Base-by-base conservation (phyloP, 2,329 filamentous ascomycete species). In the Sordariomycetes sp. region DNA sequence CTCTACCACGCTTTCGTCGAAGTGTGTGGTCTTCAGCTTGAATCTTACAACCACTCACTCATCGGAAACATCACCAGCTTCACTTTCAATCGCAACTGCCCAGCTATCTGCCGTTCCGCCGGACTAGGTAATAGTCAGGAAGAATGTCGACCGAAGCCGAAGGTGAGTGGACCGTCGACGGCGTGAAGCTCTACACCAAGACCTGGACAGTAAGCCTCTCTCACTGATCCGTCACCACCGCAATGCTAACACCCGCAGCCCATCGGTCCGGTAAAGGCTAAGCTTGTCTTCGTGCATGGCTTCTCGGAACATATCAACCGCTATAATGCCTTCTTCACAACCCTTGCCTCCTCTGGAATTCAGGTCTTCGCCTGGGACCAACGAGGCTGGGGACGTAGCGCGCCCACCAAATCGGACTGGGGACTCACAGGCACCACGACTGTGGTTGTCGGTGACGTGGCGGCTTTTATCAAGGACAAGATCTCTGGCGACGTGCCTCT, bases 281-380 rank as follows among this genome's bases (percentile, higher is more conserved):
- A 83, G 45, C 57, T 94, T 32, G 68, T 92, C 47, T 83, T 93
- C 58, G 64, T 95, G 42, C 88, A 95, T 61, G 88, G 88, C 48
- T 95, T 88, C 68, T 86, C 78, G 55, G 88, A 94, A 58, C 86
- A 93, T 57, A 65, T 83, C 55, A 78, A 83, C 57, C 74, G 77
- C 38, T 93, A 94, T 62, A 72, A 78, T 51, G 68, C 70, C 36
- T 72, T 94, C 49, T 90, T 92, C 59, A 70, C 77, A 6, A 63
- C 61, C 11, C 71, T 95, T 31, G 80, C 82, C 16, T 61, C 66
- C 9, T 70, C 70, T 35, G 84, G 82, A 41, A 87, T 95, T 47
- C 77, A 84, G 48, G 72, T 86, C 31, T 75, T 82, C 49, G 70
- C 75, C 41, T 84, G 88, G 54, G 88, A 95, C 56, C 88, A 94